Percentiles rank a stretch among this genome's conserved stretches.
These are phyloP conservation scores for Physcomitrium patens DNA, from an alignment of 225 moss, liverwort and hornwort genomes.

Conservation along the genomic window DNA sequence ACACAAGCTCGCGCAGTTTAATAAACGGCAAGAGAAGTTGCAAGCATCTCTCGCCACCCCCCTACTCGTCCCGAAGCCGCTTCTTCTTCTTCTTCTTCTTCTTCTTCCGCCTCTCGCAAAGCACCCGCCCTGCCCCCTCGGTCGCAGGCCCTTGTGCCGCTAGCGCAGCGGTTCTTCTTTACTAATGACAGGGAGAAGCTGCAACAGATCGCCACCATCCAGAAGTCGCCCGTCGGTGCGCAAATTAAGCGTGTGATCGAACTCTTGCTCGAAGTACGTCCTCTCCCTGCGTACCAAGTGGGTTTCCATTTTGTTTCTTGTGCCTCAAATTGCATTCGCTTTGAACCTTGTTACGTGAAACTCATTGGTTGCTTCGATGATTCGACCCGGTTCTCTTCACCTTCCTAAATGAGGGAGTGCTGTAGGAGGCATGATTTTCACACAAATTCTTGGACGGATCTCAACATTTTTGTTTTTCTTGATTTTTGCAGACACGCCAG, in stretches of 20 bases:
- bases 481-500: constrained; percentile 75
- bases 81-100: too few species aligned
- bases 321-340: background rate
- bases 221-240: constrained; percentile 79
- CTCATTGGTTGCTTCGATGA: background rate
- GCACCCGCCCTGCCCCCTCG: constrained; percentile 60
- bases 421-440: too few species aligned
- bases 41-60: constrained; percentile 75
- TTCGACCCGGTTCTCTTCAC: background rate
- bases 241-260: constrained; percentile 85
- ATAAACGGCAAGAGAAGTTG: constrained; percentile 89
- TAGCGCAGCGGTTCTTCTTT: constrained; percentile 81
- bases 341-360: constrained; percentile 1
- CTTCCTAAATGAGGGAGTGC: background rate
- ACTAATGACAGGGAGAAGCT: constrained; percentile 83
- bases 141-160: constrained; percentile 61
- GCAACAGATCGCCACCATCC: constrained; percentile 83
- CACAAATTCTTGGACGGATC: background rate
- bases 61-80: constrained; percentile 36
- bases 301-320: constrained; percentile 20
- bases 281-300: background rate
- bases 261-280: constrained; percentile 76
- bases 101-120: constrained; percentile 54
- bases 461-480: constrained; percentile 21
- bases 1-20: constrained; percentile 83